Percentiles rank a stretch among this genome's conserved stretches.
phyloP scores from a whole-genome alignment of 2,329 filamentous ascomycete genomes.

The Penicillium sp. region DNA sequence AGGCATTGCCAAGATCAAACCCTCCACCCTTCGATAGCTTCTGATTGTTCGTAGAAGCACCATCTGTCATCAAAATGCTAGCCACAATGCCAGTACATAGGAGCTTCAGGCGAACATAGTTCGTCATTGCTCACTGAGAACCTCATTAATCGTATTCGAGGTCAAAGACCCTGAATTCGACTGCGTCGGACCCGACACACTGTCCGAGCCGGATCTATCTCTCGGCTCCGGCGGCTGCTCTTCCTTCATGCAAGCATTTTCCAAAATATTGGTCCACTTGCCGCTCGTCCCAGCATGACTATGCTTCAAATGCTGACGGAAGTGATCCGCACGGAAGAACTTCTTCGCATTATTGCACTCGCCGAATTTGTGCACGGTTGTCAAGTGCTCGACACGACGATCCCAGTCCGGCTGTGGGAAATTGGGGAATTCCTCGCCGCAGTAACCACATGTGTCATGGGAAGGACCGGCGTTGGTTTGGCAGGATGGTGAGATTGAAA shows the following conservation, averaged over 20 bases:
- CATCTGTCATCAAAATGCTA: neutral
- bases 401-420: constrained; percentile 79
- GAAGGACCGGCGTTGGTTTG: constrained; percentile 36
- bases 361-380: constrained; percentile 89
- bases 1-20: too few relatives aligned
- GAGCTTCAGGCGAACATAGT: neutral
- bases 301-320: constrained; percentile 96
- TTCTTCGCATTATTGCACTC: constrained; percentile 99
- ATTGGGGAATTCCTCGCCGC: constrained; percentile 83
- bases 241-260: constrained; percentile 94
- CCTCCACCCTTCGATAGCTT: too few relatives aligned
- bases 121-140: constrained; percentile 28
- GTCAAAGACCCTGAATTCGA: constrained; percentile 17
- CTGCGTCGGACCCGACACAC: constrained; percentile 2
- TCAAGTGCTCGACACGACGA: constrained; percentile 76
- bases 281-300: constrained; percentile 93
- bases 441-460: constrained; percentile 84
- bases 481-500: constrained; percentile 54
- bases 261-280: constrained; percentile 98
- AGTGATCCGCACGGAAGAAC: constrained; percentile 95
- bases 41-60: neutral
- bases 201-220: constrained; percentile 4
- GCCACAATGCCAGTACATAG: neutral
- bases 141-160: constrained; percentile 29
- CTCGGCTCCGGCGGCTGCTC: constrained; percentile 48